Percentiles rank a stretch among this genome's conserved stretches.
Evolutionary conservation across 176 grass and related monocot genomes (phyloP).

Genomic region (Paspalum notatum): DNA sequence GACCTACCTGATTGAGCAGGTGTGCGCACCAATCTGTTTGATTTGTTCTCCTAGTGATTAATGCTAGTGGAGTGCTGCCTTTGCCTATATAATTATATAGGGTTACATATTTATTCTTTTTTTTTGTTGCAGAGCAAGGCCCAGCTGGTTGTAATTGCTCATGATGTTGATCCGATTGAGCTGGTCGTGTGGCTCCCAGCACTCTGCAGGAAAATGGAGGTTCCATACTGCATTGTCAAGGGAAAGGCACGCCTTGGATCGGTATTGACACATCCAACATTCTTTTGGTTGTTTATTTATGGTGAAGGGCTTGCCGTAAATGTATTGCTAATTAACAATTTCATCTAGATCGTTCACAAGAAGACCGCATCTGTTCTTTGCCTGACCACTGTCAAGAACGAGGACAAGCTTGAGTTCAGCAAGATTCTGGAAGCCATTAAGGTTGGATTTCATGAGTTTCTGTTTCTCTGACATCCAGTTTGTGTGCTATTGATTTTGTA

Average conservation of each 20-base stretch:
- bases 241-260: constrained; percentile 71
- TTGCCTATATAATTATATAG: background rate
- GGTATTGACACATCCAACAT: constrained; percentile 6
- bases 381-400: constrained; percentile 57
- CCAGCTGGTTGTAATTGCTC: constrained; percentile 60
- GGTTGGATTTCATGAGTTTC: constrained; percentile 6
- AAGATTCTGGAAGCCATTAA: constrained; percentile 61
- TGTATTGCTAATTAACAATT: background rate
- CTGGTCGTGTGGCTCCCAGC: constrained; percentile 69
- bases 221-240: constrained; percentile 72
- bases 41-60: background rate
- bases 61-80: background rate
- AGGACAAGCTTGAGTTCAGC: constrained; percentile 66
- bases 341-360: constrained; percentile 57
- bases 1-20: constrained; percentile 73
- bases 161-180: constrained; percentile 78
- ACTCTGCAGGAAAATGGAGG: constrained; percentile 73
- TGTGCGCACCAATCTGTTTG: background rate
- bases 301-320: too few species aligned
- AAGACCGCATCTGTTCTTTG: constrained; percentile 58
- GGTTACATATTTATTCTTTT: background rate
- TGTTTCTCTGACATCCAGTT: background rate
- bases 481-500: background rate
- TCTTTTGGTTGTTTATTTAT: background rate
- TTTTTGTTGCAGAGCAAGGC: constrained; percentile 56